Base-by-base conservation (phyloP, 2,329 filamentous ascomycete genomes). In the Bipolaris sorokiniana region DNA sequence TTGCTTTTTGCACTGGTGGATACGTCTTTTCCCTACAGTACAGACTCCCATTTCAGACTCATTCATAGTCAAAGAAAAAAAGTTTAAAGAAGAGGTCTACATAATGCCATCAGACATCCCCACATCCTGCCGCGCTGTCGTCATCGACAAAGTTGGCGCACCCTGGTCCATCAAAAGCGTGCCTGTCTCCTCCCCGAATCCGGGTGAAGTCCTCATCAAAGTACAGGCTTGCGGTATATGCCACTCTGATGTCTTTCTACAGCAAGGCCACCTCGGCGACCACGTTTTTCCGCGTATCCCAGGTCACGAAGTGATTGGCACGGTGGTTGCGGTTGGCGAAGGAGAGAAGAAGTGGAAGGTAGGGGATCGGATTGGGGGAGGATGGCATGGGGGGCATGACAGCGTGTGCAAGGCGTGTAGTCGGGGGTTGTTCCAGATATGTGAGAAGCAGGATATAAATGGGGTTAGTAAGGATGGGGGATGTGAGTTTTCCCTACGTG, bases 161-260 rank as follows among this genome's bases (percentile, higher is more conserved):
- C 82, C 85, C 0, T 80, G 89, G 62, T 76, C 76, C 2, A 77
- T 92, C 61, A 82, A 86, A 62, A 84, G 90, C 3, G 68, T 88
- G 3, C 79, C 83, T 16, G 79, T 92, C 38, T 79, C 83, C 56
- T 71, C 79, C 33, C 88, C 88, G 1, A 76, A 80, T 6, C 71
- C 79, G 0, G 82, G 83, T 16, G 80, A 91, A 66, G 78, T 92
- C 2, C 82, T 92, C 23, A 82, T 91, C 73, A 91, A 91, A 72
- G 84, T 91, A 2, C 78, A 87, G 7, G 89, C 89, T 5, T 90
- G 87, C 64, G 90, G 90, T 41, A 84, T 93, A 47, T 92, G 90
- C 74, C 87, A 87, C 72, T 84, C 83, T 0, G 90, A 92, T 65
- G 42, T 31, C 6, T 67, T 70, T 34, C n/a, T 72, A n/a, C 69